A percentile compares a stretch with the other conserved stretches of the same genome.
Evolutionary conservation across 1,139 yeast species (phyloP).

Genomic region (Kodamaea arcana): DNA sequence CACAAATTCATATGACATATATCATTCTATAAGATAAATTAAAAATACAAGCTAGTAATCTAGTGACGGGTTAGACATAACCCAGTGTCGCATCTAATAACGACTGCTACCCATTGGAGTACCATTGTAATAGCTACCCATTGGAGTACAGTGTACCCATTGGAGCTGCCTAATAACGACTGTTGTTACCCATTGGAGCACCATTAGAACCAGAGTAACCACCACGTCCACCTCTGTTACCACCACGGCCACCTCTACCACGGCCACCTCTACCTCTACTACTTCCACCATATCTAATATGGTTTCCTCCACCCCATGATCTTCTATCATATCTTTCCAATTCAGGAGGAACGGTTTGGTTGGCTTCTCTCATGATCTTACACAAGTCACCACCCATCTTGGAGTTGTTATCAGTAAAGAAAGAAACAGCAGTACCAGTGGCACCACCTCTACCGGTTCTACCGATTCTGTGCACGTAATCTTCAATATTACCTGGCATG

Average conservation of each 20-base stretch:
- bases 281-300: slow-evolving; percentile 49
- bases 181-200: slow-evolving; percentile 20
- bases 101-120: too few species aligned
- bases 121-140: too few species aligned
- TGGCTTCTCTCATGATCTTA: slow-evolving; percentile 91
- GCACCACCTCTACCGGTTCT: slow-evolving; percentile 99
- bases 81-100: too few species aligned
- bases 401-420: slow-evolving; percentile 85
- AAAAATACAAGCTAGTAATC: slow-evolving; percentile 3
- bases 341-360: slow-evolving; percentile 76
- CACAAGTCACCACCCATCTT: slow-evolving; percentile 89
- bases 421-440: slow-evolving; percentile 90
- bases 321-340: slow-evolving; percentile 55
- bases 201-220: slow-evolving; percentile 26
- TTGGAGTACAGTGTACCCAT: neutral
- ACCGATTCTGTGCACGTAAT: slow-evolving; percentile 92
- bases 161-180: slow-evolving; percentile 16
- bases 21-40: slow-evolving; percentile 5
- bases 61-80: too few species aligned
- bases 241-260: slow-evolving; percentile 36
- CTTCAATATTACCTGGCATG: slow-evolving; percentile 97
- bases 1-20: neutral
- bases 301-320: slow-evolving; percentile 46
- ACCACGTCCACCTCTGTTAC: slow-evolving; percentile 44
- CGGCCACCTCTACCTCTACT: slow-evolving; percentile 57